Evolutionary conservation across 2,329 filamentous ascomycete genomes (phyloP), one percentile per base, ranked within the genome.

Genomic region (Fusarium paranaense): DNA sequence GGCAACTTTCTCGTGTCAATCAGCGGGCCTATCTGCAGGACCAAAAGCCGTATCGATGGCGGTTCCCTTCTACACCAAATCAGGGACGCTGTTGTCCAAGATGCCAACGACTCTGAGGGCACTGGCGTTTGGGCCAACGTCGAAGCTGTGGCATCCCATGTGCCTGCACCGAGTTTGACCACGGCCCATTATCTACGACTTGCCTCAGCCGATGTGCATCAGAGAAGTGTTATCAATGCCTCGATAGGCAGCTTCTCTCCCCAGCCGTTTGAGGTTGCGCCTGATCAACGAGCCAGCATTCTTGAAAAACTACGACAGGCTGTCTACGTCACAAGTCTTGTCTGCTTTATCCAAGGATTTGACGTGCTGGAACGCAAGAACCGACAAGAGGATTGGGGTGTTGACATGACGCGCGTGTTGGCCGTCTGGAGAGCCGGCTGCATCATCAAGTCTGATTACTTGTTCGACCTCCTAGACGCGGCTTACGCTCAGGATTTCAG

Each of bases 41-140:
- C 85, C 13, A 87, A 85, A 76, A 83, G 84, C 0, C 76, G 79
- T 0, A n/a, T 52, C 7, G 58, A 84, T 6, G 82, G 82, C 14
- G 80, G 84, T 62, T 86, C 89, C 38, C 87, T 93, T 0, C 84
- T 94, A 2, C 87, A 88, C 32, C 85, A 89, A 22, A 87, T 94
- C 2, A 86, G 90, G 62, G 92, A 94, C 80, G 93, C 93, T 78
- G 91, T 94, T 1, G 91, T 93, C 0, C 91, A 94, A 80, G 91
- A 93, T 73, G 87, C 90, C 22, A 90, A 91, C 35, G 86, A 89
- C 61, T 89, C 89, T 45, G 92, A 94, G 79, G 91, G 92, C 0
- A 94, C 92, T 0, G 90, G 91, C 0, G 86, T 89, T 57, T 94
- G 91, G 92, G 88, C 89, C 6, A 88, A 91, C 71, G 87, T 87